Base-by-base conservation (phyloP, 2,329 filamentous ascomycete genomes). In the Huntiella abstrusa region DNA sequence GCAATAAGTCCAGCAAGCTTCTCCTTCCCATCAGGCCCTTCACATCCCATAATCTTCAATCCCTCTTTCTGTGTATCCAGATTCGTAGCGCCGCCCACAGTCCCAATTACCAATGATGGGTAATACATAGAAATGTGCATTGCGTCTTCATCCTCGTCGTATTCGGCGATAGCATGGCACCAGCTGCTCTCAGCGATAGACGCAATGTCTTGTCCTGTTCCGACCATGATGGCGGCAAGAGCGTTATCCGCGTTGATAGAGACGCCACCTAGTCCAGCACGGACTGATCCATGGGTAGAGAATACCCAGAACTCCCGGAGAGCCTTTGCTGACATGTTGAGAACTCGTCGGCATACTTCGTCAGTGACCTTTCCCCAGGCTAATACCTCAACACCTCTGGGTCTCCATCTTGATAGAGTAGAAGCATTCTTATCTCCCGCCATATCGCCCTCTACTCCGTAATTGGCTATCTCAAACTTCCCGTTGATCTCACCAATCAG, bases 31-130 rank as follows among this genome's bases (percentile, higher is more conserved):
- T 28, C 33, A 11, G 33, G 33, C 7, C 15, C 16, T 22, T 47
- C 45, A 34, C 40, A 47, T 2, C 45, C 45, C 45, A 47, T 38
- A 41, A 47, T 43, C 33, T 33, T 42, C 10, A 47, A 39, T 5
- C 15, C 40, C 7, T 47, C 45, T 10, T 22, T 32, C 16, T 42
- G 39, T 3, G 36, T 41, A 6, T 36, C 19, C 4, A 35, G 41
- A 1, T 10, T 13, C 2, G 35, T 38, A 28, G 28, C 45, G 8
- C 45, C 45, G 6, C 45, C 45, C 13, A 47, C 22, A 16, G 38
- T 35, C 4, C 39, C 45, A 11, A 47, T 32, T 1, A 36, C 17
- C 5, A 47, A 15, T 15, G 15, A 33, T 12, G 45, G 12, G 28
- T 15, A 47, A 22, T 47, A 47, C 1, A 35, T 13, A 5, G 37